A percentile compares a stretch with the other conserved stretches of the same genome.
Conservation (phyloP, 148 eudicot genomes). For the Heliosperma pusillum region DNA sequence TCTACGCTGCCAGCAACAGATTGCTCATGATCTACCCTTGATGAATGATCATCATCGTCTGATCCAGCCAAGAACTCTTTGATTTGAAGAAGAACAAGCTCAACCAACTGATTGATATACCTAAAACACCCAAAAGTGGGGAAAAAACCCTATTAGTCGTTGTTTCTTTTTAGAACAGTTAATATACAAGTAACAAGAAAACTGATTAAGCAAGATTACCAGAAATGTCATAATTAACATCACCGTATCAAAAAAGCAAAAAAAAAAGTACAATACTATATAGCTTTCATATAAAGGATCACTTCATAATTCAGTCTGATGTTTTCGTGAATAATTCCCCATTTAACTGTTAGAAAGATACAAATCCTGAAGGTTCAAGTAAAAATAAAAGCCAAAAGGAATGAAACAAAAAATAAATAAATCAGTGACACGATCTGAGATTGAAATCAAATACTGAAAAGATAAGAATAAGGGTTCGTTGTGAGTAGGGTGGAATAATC, state of each 20-base stretch:
- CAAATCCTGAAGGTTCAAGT: neutral
- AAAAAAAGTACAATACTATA: neutral
- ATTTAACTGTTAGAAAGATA: neutral
- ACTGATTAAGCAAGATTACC: neutral
- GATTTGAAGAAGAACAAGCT: constrained; percentile 57
- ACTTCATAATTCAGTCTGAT: neutral
- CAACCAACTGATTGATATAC: constrained; percentile 87
- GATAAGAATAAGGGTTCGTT: neutral
- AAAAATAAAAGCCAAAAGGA: neutral
- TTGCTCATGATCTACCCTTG: constrained; percentile 36
- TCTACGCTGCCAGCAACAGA: constrained; percentile 29
- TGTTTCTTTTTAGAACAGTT: neutral
- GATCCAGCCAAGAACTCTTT: constrained; percentile 42
- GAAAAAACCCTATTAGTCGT: neutral
- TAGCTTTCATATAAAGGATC: neutral
- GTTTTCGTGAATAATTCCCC: neutral
- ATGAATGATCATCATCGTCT: constrained; percentile 44
- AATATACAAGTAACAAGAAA: neutral
- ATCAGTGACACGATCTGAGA: neutral
- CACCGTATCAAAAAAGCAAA: neutral
- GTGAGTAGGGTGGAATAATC: neutral
- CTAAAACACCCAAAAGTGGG: constrained; percentile 33
- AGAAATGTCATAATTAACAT: constrained; percentile 4
- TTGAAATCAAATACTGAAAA: neutral
- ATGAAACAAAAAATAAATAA: neutral